Evolutionary conservation across 345 rosid species (phyloP).

Genomic region (Syzygium grande): DNA sequence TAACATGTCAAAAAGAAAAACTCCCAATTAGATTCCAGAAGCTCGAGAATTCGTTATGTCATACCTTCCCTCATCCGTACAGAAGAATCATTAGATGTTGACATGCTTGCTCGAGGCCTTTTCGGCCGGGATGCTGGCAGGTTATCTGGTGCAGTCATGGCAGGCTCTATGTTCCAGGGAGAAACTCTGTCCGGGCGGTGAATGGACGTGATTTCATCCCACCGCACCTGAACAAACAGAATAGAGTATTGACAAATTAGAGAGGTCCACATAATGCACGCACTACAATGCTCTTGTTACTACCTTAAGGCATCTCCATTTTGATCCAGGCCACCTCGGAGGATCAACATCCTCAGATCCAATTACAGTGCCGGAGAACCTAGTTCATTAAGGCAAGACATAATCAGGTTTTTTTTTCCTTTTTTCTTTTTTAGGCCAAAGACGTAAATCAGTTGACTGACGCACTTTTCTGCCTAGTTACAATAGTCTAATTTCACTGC

Average conservation of each 20-base stretch:
- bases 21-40: background rate
- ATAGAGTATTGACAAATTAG: background rate
- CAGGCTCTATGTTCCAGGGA: slow-evolving; percentile 49
- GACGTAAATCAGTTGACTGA: background rate
- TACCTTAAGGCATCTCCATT: slow-evolving; percentile 61
- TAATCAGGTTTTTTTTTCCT: background rate
- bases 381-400: slow-evolving; percentile 3
- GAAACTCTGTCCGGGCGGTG: slow-evolving; percentile 48
- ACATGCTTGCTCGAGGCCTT: slow-evolving; percentile 28
- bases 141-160: slow-evolving; percentile 33
- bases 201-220: slow-evolving; percentile 42
- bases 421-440: background rate
- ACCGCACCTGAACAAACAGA: slow-evolving; percentile 25
- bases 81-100: slow-evolving; percentile 25
- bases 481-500: background rate
- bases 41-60: background rate
- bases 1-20: background rate
- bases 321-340: slow-evolving; percentile 41
- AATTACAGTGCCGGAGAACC: slow-evolving; percentile 48
- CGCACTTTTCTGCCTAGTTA: background rate
- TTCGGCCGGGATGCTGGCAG: slow-evolving; percentile 28
- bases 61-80: slow-evolving; percentile 37
- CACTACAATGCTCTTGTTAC: background rate
- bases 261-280: background rate
- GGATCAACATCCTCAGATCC: slow-evolving; percentile 46